Base-by-base conservation (phyloP, 1,284 basidiomycete genomes). In the Xerocomus minutiporus region DNA sequence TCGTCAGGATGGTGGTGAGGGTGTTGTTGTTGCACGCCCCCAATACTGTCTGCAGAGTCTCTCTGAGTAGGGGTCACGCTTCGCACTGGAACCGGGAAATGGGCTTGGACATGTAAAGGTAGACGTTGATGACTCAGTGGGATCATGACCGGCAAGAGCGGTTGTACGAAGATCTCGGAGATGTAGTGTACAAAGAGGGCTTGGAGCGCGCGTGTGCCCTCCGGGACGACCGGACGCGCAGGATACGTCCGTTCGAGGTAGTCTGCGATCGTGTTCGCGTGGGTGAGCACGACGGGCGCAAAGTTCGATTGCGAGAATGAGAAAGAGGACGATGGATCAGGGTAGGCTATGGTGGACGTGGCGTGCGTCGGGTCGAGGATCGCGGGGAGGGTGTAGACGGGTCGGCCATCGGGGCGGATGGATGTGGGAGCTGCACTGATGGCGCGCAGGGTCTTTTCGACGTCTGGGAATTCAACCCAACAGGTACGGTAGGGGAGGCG, bases 191-290 rank as follows among this genome's bases (percentile, higher is more conserved):
- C 85, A 61, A 86, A 88, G 25, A 86, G 72, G 4, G 76, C 73
- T 56, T 87, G 85, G 42, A 88, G 66, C 0, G 84, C 83, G 7
- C 81, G 76, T 0, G 84, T 77, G 11, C 85, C 85, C 40, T 84
- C 81, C 0, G 86, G 85, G 58, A 83, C 81, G 8, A 87, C 75
- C 1, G 83, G 80, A 4, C 84, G 79, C 0, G 83, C 83, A 1
- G 85, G 86, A 58, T 85, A 86, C 2, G 76, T 70, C 11, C 72
- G 67, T 61, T 88, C 86, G n/a, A 87, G 76, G 60, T 86, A 86
- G 59, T 88, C 86, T 3, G 82, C 82, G 52, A 88, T 88, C 50
- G 64, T 70, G 62, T 78, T 81, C 12, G 76, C 71, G 52, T 83
- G 80, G 25, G 83, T 78, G 29, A 86, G 68, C 8, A 82, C 61